Evolutionary conservation across 371 early-diverging fungal genomes (phyloP).

Genomic region (Batrachochytrium dendrobatidis): DNA sequence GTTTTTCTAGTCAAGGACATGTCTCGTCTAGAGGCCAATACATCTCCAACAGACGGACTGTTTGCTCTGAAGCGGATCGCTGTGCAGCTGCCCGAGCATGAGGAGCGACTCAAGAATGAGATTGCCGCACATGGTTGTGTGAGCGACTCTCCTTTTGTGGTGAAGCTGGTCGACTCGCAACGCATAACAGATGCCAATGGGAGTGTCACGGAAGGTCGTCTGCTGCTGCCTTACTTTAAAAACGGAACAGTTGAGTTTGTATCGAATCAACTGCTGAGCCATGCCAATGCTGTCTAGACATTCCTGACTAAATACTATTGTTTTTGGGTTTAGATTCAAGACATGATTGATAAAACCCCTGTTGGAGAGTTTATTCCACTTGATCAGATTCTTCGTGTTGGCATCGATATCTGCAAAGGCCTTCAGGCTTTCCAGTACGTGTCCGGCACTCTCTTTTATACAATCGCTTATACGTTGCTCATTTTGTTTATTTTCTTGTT

Average conservation of each 20-base stretch:
- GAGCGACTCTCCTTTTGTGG: constrained; percentile 25
- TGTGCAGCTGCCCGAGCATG: constrained; percentile 40
- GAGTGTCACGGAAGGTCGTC: constrained; percentile 28
- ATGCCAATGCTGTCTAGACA: background rate
- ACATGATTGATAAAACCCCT: constrained; percentile 34
- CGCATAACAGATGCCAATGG: constrained; percentile 14
- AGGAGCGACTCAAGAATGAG: constrained; percentile 34
- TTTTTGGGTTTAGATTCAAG: constrained; percentile 23
- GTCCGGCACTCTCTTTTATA: background rate
- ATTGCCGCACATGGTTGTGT: constrained; percentile 35
- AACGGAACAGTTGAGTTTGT: constrained; percentile 25
- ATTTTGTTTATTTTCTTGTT: background rate
- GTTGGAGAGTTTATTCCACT: constrained; percentile 21
- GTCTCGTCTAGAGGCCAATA: constrained; percentile 6
- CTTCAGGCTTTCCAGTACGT: constrained; percentile 40
- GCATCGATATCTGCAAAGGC: constrained; percentile 36
- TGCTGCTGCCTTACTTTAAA: constrained; percentile 35
- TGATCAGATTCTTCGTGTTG: constrained; percentile 23
- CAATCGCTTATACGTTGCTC: background rate
- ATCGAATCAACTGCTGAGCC: background rate
- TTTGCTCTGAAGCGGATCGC: constrained; percentile 36
- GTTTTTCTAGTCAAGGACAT: constrained; percentile 37
- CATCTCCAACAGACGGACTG: constrained; percentile 7
- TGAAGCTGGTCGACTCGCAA: constrained; percentile 30
- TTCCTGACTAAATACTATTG: background rate